Evolutionary conservation across 768 basidiomycete species (phyloP), one percentile per base, ranked within the genome.

Genomic region (Hericium coralloides): DNA sequence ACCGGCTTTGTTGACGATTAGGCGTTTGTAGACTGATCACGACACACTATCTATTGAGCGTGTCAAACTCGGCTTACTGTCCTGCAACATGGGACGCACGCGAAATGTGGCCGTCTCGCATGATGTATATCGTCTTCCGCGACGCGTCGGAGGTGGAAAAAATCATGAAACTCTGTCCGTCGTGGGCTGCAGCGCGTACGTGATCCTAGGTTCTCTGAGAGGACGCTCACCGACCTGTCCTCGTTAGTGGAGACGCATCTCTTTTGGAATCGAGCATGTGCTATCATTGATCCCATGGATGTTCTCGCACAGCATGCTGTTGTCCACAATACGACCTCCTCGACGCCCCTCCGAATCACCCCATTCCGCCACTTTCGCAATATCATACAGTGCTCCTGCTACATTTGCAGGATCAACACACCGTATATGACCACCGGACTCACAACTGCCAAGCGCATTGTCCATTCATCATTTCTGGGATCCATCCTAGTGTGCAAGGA

Each of bases 251-350:
- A 87, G 73, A 73, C 75, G 8, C 87, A 89, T 71, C 68, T 76
- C 17, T 88, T 87, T 65, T 89, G 87, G 87, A 75, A 76, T 59
- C 82, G 85, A 58, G 85, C 83, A 1, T 76, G 80, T 56, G 66
- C 76, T 3, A 67, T 80, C 31, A 71, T 89, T 59, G 87, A 89
- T 71, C 85, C 85, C 6, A 70, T 76, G 45, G 85, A 86, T 64
- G 61, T 69, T 43, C 75, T 83, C 20, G 75, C 73, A 4, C 75
- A 79, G 20, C 74, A 79, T 61, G 73, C 77, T 50, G 66, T 79
- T 62, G 57, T 80, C 39, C 75, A 55, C 58, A 65, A 67, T 38
- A 50, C 64, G 25, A 66, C 67, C 12, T 63, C 66, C 18, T 64
- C 65, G 12, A 25, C 59, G 23, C 50, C 58, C 20, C 49, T 63